phyloP scores from a whole-genome alignment of 495 filamentous ascomycete species.

The Trichocladium antarcticum region DNA sequence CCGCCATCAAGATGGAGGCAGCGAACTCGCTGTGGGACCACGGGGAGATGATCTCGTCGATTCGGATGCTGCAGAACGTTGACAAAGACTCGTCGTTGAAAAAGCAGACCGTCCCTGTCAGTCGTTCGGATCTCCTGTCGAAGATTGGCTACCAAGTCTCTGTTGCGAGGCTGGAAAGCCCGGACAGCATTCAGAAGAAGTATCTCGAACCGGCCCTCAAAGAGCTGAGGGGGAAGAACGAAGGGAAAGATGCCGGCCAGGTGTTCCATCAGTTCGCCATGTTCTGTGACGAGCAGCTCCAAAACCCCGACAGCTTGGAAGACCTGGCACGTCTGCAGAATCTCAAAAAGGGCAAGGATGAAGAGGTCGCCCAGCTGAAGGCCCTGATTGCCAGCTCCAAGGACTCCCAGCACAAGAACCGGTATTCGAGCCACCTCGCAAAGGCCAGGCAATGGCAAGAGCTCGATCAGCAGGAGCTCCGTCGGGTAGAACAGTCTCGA shows the following conservation, averaged over 20 bases:
- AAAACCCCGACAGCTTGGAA: conserved; percentile 71
- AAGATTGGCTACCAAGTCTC: conserved; percentile 81
- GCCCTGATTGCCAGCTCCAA: conserved; percentile 34
- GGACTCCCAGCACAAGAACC: conserved; percentile 30
- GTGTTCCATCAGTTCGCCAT: conserved; percentile 91
- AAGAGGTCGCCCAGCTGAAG: conserved; percentile 60
- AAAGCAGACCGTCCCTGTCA: conserved; percentile 62
- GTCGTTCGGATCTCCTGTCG: conserved; percentile 69
- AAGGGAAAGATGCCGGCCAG: conserved; percentile 65
- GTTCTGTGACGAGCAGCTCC: conserved; percentile 88
- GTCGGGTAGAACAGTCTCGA: conserved; percentile 60
- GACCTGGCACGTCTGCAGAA: conserved; percentile 74
- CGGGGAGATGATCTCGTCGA: conserved; percentile 83
- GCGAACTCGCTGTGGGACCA: conserved; percentile 92
- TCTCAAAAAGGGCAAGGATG: conserved; percentile 67
- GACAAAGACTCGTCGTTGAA: conserved; percentile 50
- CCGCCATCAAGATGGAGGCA: conserved; percentile 61
- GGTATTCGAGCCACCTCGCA: conserved; percentile 30
- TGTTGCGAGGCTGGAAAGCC: conserved; percentile 84
- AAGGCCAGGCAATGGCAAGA: conserved; percentile 83
- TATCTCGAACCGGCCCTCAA: conserved; percentile 76
- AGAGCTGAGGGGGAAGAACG: conserved; percentile 56
- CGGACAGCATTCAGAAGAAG: conserved; percentile 73
- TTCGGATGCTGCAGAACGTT: conserved; percentile 71
- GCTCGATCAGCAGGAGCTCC: conserved; percentile 77